Percentiles rank a stretch among this genome's conserved stretches.
These are phyloP conservation scores for Lachnellula suecica DNA, from an alignment of 2,329 filamentous ascomycete species.

Conservation along the genomic window DNA sequence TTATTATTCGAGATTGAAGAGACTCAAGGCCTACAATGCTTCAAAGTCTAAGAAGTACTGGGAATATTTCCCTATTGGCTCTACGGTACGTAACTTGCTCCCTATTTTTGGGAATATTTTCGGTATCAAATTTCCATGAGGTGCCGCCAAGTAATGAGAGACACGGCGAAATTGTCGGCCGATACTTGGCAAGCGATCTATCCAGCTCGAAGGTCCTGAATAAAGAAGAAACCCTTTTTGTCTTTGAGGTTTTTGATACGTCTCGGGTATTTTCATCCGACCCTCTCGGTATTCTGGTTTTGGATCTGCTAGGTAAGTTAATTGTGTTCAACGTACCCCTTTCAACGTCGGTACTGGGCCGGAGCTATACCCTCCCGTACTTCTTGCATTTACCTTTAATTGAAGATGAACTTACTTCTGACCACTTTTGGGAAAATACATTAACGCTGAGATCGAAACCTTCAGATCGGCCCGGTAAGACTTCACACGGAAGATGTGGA, in stretches of 20 bases:
- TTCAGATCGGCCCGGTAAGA: no score
- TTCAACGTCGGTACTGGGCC: no score
- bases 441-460: no score
- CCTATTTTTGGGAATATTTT: not conserved
- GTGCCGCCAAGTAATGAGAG: no score
- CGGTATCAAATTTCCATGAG: not conserved
- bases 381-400: no score
- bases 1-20: not conserved
- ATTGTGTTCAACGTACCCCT: no score
- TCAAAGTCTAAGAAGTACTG: not conserved
- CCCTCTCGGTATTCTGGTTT: not conserved
- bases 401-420: no score
- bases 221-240: not conserved
- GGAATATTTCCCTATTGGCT: not conserved
- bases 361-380: no score
- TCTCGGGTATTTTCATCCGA: not conserved
- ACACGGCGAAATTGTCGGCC: not conserved
- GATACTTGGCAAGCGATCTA: not conserved
- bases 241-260: not conserved
- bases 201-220: not conserved
- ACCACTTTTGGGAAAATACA: no score
- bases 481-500: no score
- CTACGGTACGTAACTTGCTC: not conserved
- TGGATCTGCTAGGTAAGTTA: not conserved
- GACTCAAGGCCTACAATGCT: not conserved